Evolutionary conservation across 2,329 filamentous ascomycete species (phyloP), one percentile per base, ranked within the genome.

Genomic region (Apiospora hydei): DNA sequence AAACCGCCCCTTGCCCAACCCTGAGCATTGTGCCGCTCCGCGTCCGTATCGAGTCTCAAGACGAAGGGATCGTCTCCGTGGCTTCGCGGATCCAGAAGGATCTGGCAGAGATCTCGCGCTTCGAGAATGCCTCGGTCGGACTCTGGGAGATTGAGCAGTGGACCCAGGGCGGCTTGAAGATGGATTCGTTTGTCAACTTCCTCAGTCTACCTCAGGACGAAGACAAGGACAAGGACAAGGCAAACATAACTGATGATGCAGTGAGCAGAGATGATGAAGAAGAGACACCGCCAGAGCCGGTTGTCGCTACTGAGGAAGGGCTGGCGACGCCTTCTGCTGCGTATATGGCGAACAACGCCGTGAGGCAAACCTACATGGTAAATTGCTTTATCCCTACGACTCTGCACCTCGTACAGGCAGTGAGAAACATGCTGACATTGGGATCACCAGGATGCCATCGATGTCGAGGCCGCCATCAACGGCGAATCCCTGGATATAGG

Each of bases 141-240:
- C 83, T 98, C 1, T 89, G 89, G 83, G 91, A 97, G 79, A 91
- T 98, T 49, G 82, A 85, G 26, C 81, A 86, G 21, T 98, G 94
- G 94, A 96, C 93, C 0, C 43, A 44, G 14, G 57, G 57, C 0
- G 92, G 92, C 0, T 82, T 94, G 1, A 84, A 81, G 70, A 81
- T 97, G 0, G 88, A 93, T 76, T 90, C 88, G 0, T 96, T 94
- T 82, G 90, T 98, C 77, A 98, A 98, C 80, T 96, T 97, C 75
- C 81, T 97, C 24, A 90, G 86, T 69, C 80, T 90, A 6, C 88
- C 88, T 26, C 70, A 73, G 44, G 14, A 11, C 30, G 44, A 64
- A 46, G 46, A 18, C 49, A n/a, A 14, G 21, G 4, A 11, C n/a
- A 24, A 47, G 41, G 4, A 11, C n/a, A 24, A 47, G 41, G 8